Conservation (phyloP, 2,329 filamentous ascomycete genomes). For the Fusarium sp. region DNA sequence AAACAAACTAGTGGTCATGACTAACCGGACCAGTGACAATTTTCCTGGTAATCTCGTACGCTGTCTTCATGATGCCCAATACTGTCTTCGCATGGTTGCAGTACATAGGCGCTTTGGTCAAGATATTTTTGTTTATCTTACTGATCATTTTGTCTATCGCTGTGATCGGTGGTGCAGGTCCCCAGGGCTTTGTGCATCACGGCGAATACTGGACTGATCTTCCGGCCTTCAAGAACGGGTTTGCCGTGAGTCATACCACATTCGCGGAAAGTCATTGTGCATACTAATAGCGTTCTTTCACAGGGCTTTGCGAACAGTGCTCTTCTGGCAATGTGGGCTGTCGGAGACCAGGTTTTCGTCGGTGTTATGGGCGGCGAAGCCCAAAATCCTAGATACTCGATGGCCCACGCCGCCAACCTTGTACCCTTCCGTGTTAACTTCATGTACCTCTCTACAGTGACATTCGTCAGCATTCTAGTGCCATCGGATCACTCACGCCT, state of each 20-base stretch:
- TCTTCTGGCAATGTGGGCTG: constrained; percentile 41
- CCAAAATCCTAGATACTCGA: constrained; percentile 32
- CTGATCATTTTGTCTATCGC: constrained; percentile 34
- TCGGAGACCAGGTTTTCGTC: constrained; percentile 44
- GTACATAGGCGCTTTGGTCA: constrained; percentile 34
- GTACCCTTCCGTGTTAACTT: constrained; percentile 42
- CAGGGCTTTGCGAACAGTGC: constrained; percentile 34
- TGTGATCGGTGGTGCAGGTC: constrained; percentile 17
- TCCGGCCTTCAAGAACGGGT: constrained; percentile 34
- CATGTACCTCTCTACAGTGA: constrained; percentile 39
- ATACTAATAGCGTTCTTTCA: too few species aligned
- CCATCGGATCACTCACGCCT: constrained; percentile 34
- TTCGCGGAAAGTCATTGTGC: too few species aligned
- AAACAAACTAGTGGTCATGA: rapidly evolving
- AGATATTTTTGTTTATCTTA: constrained; percentile 37
- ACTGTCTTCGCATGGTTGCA: constrained; percentile 39
- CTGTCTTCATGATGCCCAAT: constrained; percentile 38
- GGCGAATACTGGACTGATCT: constrained; percentile 19
- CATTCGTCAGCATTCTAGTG: constrained; percentile 38
- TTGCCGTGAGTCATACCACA: constrained; percentile 10
- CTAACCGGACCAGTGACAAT: constrained; percentile 2
- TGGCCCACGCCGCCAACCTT: constrained; percentile 39
- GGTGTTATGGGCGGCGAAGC: constrained; percentile 46
- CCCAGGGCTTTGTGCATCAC: constrained; percentile 9
- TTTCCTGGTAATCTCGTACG: constrained; percentile 26